phyloP scores from a whole-genome alignment of 768 basidiomycete species.

The Gloeophyllum trabeum region DNA sequence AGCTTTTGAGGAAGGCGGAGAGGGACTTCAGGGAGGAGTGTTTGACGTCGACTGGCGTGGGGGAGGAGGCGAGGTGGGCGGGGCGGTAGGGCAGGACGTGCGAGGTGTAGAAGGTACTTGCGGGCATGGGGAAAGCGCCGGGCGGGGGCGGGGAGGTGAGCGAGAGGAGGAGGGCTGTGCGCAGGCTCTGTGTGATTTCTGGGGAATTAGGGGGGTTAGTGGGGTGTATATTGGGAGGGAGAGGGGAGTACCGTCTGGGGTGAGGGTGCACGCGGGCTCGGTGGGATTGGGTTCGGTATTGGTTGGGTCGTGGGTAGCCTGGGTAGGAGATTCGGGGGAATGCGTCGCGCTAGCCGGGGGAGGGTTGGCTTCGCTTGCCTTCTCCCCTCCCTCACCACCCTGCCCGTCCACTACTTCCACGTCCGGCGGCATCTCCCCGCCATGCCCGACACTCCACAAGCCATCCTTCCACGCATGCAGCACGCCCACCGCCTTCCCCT shows the following conservation, averaged over 20 bases:
- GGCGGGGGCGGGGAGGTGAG: slow-evolving; percentile 31
- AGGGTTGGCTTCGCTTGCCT: background rate
- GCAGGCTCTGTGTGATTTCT: slow-evolving; percentile 52
- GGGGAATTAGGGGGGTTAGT: background rate
- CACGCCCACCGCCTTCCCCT: slow-evolving; percentile 70
- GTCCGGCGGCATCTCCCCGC: slow-evolving; percentile 22
- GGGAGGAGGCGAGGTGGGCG: slow-evolving; percentile 28
- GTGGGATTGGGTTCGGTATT: background rate
- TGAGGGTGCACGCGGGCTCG: too few relatives aligned
- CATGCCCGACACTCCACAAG: slow-evolving; percentile 57
- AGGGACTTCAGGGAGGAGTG: slow-evolving; percentile 75
- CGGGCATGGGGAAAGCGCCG: slow-evolving; percentile 60
- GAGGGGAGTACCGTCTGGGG: too few relatives aligned
- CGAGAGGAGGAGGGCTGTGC: slow-evolving; percentile 52
- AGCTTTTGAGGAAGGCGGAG: slow-evolving; percentile 65
- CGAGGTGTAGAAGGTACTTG: slow-evolving; percentile 65
- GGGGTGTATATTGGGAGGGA: background rate
- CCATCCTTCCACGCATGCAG: slow-evolving; percentile 71
- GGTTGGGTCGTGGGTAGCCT: slow-evolving; percentile 5
- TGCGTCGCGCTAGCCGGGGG: background rate
- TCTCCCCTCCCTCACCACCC: slow-evolving; percentile 9
- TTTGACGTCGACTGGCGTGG: slow-evolving; percentile 55
- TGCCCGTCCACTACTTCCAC: slow-evolving; percentile 37
- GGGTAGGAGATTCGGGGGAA: slow-evolving; percentile 9
- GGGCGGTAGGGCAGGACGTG: slow-evolving; percentile 77